Percentiles rank a stretch among this genome's conserved stretches.
phyloP scores from a whole-genome alignment of 2,329 filamentous ascomycete genomes.

The Fusarium anthophilum region DNA sequence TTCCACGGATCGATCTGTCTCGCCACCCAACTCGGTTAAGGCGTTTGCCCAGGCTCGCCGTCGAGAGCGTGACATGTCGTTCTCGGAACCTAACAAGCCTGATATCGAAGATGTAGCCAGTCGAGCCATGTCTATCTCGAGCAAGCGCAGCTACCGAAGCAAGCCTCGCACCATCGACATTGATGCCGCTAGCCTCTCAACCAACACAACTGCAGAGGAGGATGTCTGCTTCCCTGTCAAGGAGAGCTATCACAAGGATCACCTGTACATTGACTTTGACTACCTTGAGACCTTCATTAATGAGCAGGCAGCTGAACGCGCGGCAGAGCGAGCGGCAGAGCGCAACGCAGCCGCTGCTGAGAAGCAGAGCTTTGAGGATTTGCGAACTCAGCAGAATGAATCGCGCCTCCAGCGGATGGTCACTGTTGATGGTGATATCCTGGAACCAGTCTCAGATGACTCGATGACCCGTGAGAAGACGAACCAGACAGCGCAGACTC shows the following conservation, averaged over 20 bases:
- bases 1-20: conserved; percentile 73
- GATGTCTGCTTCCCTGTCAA: conserved; percentile 90
- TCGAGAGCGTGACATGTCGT: conserved; percentile 76
- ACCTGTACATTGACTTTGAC: conserved; percentile 90
- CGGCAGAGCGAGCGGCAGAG: conserved; percentile 57
- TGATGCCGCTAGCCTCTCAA: conserved; percentile 68
- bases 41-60: conserved; percentile 93
- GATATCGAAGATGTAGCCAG: conserved; percentile 64
- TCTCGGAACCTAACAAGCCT: conserved; percentile 57
- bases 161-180: conserved; percentile 69
- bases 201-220: conserved; percentile 79
- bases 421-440: conserved; percentile 65
- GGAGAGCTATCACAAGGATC: conserved; percentile 72
- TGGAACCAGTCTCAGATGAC: conserved; percentile 61
- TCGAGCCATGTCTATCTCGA: conserved; percentile 75
- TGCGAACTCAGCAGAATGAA: conserved; percentile 43
- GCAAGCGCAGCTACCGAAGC: conserved; percentile 67
- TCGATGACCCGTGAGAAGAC: conserved; percentile 59
- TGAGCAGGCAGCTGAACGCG: conserved; percentile 58
- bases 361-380: conserved; percentile 46
- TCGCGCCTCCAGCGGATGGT: conserved; percentile 51
- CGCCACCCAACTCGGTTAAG: conserved; percentile 96
- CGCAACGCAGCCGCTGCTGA: conserved; percentile 56
- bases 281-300: conserved; percentile 91
- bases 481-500: conserved; percentile 41